These are phyloP conservation scores for Euphorbia celastroides DNA, from an alignment of 441 rosid species.

Conservation along the genomic window DNA sequence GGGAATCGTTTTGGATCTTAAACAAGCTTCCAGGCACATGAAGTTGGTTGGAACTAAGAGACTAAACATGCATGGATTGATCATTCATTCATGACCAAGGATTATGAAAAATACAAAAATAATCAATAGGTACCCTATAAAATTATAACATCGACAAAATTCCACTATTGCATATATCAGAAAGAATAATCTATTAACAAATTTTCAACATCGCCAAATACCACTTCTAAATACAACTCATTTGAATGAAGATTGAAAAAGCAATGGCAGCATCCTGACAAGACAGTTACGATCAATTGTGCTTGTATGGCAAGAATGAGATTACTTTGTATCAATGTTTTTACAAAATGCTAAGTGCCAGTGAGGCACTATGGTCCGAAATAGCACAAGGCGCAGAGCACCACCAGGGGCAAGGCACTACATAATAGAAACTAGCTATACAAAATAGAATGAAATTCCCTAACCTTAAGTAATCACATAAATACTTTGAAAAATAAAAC, in stretches of 20 bases:
- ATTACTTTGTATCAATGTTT: background rate
- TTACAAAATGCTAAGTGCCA: no score
- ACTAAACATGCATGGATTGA: background rate
- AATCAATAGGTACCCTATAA: background rate
- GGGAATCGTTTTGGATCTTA: background rate
- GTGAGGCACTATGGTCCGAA: no score
- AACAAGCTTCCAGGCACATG: background rate
- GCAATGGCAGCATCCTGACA: no score
- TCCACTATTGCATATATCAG: background rate
- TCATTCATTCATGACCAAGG: background rate
- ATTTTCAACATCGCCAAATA: background rate
- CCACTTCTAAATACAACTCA: background rate
- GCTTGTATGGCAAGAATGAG: background rate
- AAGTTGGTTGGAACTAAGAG: background rate
- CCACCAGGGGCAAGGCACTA: no score
- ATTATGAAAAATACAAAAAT: background rate
- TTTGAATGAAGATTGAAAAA: background rate
- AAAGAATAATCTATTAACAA: background rate
- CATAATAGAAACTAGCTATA: no score
- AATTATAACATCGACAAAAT: background rate
- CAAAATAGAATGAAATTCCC: no score
- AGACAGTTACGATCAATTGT: background rate
- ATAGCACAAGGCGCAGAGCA: no score
- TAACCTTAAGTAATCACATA: no score
- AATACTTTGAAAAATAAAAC: no score